Conservation (phyloP, 805 yeast species). For the Crinitomyces ghanaensis region DNA sequence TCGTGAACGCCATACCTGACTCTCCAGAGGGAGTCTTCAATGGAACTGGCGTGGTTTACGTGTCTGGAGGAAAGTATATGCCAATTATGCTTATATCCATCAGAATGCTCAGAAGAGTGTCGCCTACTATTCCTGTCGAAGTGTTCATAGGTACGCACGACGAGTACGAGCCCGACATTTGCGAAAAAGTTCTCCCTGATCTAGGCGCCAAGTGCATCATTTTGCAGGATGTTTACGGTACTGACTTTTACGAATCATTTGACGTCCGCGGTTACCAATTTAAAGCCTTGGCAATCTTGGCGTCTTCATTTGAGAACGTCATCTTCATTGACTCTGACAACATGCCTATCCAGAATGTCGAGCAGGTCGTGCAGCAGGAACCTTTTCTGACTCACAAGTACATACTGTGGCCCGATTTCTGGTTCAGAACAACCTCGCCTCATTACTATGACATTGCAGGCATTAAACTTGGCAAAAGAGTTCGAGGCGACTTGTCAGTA, state of each 20-base stretch:
- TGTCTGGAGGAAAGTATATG: conserved; percentile 72
- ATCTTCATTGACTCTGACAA: conserved; percentile 68
- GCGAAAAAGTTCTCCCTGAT: conserved; percentile 50
- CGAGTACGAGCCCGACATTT: conserved; percentile 63
- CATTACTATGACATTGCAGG: conserved; percentile 59
- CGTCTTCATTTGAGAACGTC: conserved; percentile 63
- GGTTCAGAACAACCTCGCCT: conserved; percentile 78
- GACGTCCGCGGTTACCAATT: conserved; percentile 55
- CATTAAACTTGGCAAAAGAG: conserved; percentile 33
- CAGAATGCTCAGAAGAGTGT: conserved; percentile 50
- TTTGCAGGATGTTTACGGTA: conserved; percentile 51
- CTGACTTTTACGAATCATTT: conserved; percentile 35
- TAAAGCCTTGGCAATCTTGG: conserved; percentile 57
- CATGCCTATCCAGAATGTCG: conserved; percentile 57
- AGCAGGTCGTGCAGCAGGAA: conserved; percentile 42
- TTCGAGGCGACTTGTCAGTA: conserved; percentile 28
- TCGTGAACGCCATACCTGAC: no score
- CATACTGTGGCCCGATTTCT: conserved; percentile 75
- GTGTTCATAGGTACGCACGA: conserved; percentile 60
- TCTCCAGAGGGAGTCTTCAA: no score
- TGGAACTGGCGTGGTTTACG: conserved; percentile 50
- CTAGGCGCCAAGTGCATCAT: conserved; percentile 59
- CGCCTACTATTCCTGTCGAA: conserved; percentile 68
- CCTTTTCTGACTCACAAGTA: conserved; percentile 43
- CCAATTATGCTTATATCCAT: conserved; percentile 60